Evolutionary conservation across 768 basidiomycete species (phyloP).

Genomic region (Leccinellum rugosiceps): DNA sequence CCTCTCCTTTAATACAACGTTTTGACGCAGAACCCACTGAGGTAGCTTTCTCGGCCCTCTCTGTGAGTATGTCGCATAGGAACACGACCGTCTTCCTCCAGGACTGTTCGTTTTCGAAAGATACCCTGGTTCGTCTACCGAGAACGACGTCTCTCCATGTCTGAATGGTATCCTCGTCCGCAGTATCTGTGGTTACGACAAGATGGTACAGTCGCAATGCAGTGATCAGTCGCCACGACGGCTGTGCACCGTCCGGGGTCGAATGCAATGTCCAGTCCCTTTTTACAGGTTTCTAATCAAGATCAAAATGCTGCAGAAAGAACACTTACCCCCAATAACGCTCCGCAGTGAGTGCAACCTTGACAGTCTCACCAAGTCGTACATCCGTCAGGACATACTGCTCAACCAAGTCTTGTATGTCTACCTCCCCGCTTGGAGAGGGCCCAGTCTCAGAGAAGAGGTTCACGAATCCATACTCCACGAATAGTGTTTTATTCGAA

Average conservation of each 20-base stretch:
- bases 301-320: neutral
- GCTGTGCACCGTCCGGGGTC: slow-evolving; percentile 57
- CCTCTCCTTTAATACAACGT: neutral
- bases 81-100: slow-evolving; percentile 41
- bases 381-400: slow-evolving; percentile 45
- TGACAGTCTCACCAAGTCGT: slow-evolving; percentile 44
- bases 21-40: neutral
- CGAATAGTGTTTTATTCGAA: slow-evolving; percentile 70
- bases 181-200: slow-evolving; percentile 29
- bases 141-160: slow-evolving; percentile 55
- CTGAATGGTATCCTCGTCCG: slow-evolving; percentile 33
- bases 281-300: neutral
- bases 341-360: slow-evolving; percentile 50
- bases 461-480: slow-evolving; percentile 89
- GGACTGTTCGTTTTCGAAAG: slow-evolving; percentile 45
- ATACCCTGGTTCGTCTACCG: slow-evolving; percentile 44
- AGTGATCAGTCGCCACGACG: slow-evolving; percentile 77
- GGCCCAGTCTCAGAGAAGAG: slow-evolving; percentile 25
- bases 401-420: slow-evolving; percentile 55
- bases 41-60: slow-evolving; percentile 30
- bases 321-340: slow-evolving; percentile 81
- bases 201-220: slow-evolving; percentile 66
- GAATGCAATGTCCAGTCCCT: slow-evolving; percentile 82
- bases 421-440: slow-evolving; percentile 50
- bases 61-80: slow-evolving; percentile 39